These are phyloP conservation scores for Mortierella antarctica DNA, from an alignment of 192 early-diverging fungal species.

Conservation along the genomic window DNA sequence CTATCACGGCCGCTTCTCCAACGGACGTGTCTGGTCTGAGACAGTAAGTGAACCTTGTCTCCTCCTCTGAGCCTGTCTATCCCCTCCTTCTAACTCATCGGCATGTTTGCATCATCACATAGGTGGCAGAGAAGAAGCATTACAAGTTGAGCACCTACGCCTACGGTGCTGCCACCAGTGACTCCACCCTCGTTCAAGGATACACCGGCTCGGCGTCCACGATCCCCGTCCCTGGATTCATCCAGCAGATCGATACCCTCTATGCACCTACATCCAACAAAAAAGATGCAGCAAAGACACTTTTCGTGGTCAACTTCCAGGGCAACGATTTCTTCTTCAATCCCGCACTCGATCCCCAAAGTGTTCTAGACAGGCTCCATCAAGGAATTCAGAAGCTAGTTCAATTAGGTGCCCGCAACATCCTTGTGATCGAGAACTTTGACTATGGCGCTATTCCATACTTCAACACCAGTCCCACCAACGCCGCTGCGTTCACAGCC, in stretches of 20 bases:
- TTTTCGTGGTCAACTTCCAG: slow-evolving; percentile 37
- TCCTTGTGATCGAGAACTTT: slow-evolving; percentile 35
- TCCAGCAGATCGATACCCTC: slow-evolving; percentile 28
- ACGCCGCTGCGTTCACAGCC: not conserved
- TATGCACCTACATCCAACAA: not conserved
- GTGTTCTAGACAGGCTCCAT: slow-evolving; percentile 10
- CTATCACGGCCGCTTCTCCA: slow-evolving; percentile 57
- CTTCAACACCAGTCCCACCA: slow-evolving; percentile 22
- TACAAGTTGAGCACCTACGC: slow-evolving; percentile 51
- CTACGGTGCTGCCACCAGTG: slow-evolving; percentile 56
- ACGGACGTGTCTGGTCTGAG: slow-evolving; percentile 62
- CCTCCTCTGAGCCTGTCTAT: not conserved
- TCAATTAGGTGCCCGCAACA: slow-evolving; percentile 10
- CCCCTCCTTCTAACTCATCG: not conserved
- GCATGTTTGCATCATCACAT: not conserved
- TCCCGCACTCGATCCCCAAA: not conserved
- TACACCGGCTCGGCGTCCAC: slow-evolving; percentile 20
- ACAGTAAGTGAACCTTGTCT: slow-evolving; percentile 20
- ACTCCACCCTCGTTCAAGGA: slow-evolving; percentile 27
- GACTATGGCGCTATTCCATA: slow-evolving; percentile 21
- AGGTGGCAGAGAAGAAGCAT: slow-evolving; percentile 15
- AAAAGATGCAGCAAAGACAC: slow-evolving; percentile 1
- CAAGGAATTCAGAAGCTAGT: slow-evolving; percentile 16
- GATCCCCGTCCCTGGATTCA: slow-evolving; percentile 37
- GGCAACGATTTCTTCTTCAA: slow-evolving; percentile 47